These are phyloP conservation scores for Cadophora sp. DNA, from an alignment of 2,329 filamentous ascomycete genomes.

Conservation along the genomic window DNA sequence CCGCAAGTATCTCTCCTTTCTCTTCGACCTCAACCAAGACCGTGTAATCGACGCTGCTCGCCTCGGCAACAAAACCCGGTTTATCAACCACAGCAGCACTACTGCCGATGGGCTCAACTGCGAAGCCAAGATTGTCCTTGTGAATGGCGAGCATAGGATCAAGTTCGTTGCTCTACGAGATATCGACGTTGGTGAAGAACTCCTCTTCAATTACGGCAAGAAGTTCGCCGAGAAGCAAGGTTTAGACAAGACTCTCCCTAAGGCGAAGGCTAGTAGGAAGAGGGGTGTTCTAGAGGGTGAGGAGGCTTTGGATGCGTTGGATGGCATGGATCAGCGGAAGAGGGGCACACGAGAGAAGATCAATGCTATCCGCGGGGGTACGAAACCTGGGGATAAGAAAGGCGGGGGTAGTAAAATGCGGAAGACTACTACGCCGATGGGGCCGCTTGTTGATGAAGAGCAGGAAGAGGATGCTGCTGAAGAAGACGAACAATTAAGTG, in stretches of 20 bases:
- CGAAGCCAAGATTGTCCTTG: conserved; percentile 72
- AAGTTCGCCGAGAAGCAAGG: conserved; percentile 62
- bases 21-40: conserved; percentile 59
- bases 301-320: conserved; percentile 36
- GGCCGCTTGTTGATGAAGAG: conserved; percentile 3
- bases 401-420: conserved; percentile 22
- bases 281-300: conserved; percentile 37
- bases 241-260: conserved; percentile 55
- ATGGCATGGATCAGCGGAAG: conserved; percentile 33
- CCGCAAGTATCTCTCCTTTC: conserved; percentile 50
- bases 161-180: conserved; percentile 72
- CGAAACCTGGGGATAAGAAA: conserved; percentile 2
- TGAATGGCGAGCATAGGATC: conserved; percentile 79
- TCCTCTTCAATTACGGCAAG: conserved; percentile 83
- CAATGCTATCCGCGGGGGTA: conserved; percentile 23
- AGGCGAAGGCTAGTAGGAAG: conserved; percentile 30
- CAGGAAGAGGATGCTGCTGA: conserved; percentile 9
- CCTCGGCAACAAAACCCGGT: conserved; percentile 81
- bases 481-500: background rate
- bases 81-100: conserved; percentile 78
- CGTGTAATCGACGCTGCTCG: conserved; percentile 72
- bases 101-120: conserved; percentile 68
- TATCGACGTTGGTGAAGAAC: conserved; percentile 75
- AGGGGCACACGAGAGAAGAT: conserved; percentile 25
- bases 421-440: conserved; percentile 18